Conservation (phyloP, 768 basidiomycete species). For the Leccinellum albellum region DNA sequence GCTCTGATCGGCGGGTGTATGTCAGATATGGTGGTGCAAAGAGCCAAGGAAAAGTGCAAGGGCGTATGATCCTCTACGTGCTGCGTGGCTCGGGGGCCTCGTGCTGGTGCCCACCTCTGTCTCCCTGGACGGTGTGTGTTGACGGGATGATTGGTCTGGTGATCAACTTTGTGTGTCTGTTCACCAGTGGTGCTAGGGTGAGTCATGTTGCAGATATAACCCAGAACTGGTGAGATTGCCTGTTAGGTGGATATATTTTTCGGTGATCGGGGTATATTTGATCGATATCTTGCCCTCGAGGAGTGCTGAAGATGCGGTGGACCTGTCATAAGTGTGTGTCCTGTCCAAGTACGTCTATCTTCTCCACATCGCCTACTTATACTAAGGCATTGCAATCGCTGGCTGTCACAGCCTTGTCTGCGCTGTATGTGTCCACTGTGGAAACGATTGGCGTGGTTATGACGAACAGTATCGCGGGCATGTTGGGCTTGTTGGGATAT, state of each 20-base stretch:
- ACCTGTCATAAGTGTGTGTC: constrained; percentile 43
- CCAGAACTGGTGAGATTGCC: neutral
- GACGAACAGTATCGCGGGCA: constrained; percentile 46
- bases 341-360: neutral
- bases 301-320: constrained; percentile 65
- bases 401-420: constrained; percentile 12
- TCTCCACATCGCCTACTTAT: neutral
- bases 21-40: constrained; percentile 51
- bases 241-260: constrained; percentile 54
- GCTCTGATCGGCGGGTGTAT: constrained; percentile 55
- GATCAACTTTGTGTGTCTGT: constrained; percentile 52
- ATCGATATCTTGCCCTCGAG: constrained; percentile 58
- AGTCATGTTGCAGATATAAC: constrained; percentile 10
- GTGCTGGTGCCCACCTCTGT: constrained; percentile 55
- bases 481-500: constrained; percentile 48
- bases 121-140: constrained; percentile 43
- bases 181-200: constrained; percentile 64
- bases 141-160: constrained; percentile 47
- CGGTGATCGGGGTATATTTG: constrained; percentile 47
- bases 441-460: constrained; percentile 47
- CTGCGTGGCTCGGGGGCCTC: constrained; percentile 42
- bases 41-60: constrained; percentile 42
- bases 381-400: constrained; percentile 22
- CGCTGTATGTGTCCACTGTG: constrained; percentile 38
- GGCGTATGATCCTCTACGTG: constrained; percentile 61